Evolutionary conservation across 148 eudicot species (phyloP).

Genomic region (Pouteria glomerata): DNA sequence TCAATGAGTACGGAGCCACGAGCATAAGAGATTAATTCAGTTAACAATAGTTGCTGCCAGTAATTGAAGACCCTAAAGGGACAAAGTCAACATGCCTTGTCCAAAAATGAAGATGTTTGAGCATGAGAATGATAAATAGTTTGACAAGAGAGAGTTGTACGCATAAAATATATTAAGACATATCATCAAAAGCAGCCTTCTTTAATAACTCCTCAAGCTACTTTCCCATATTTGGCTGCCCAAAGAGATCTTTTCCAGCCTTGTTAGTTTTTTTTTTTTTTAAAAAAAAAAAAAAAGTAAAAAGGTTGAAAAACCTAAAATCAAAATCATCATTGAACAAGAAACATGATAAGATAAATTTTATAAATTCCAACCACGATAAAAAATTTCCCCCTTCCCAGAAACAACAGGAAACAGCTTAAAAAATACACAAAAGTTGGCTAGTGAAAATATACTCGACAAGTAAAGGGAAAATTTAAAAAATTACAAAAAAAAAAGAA

Average conservation of each 20-base stretch:
- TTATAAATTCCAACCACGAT: no score
- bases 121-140: neutral
- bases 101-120: no score
- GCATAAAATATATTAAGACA: neutral
- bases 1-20: neutral
- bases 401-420: no score
- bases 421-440: no score
- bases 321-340: neutral
- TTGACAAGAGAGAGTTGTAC: neutral
- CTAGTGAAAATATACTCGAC: no score
- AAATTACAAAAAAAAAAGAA: no score
- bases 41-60: neutral
- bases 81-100: neutral
- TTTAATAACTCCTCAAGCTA: neutral
- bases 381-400: no score
- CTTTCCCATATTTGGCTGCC: neutral
- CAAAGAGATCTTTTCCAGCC: neutral
- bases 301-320: neutral
- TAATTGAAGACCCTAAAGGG: neutral
- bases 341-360: slow-evolving; percentile 3
- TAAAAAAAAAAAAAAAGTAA: neutral
- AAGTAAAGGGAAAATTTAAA: no score
- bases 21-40: neutral
- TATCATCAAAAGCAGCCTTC: neutral
- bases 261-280: no score